Evolutionary conservation across 2,329 filamentous ascomycete species (phyloP), one percentile per base, ranked within the genome.

Genomic region (Clonostachys byssicola): DNA sequence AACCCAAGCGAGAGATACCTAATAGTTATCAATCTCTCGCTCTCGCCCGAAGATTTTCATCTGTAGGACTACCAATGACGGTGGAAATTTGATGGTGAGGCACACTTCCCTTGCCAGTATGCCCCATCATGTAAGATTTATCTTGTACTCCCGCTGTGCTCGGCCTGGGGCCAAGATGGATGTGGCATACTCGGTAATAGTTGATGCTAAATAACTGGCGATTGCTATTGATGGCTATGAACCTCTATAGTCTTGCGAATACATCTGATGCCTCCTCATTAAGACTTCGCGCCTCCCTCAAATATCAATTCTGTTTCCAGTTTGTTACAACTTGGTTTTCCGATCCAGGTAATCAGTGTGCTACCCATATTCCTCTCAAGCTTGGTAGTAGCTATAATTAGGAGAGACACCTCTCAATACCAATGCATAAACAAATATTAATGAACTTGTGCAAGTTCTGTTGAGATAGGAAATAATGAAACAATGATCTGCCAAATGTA

Each of bases 81-180:
- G 69, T 77, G 77, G 76, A 77, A 82, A 86, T 92, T 92, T 92
- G 87, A 92, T 86, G 86, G 83, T 81, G 83, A 90, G 87, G 76
- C 52, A 92, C 85, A 92, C 78, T 43, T 34, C 46, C 13, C 30
- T 17, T 14, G 8, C 23, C 41, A 16, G 13, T 17, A 30, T 30
- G 10, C 9, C 23, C 8, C n/a, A 23, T 14, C 14, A 5, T 42
- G 20, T 23, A 23, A 42, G 16, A 17, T 42, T 42, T 10, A 17
- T 9, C 23, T 30, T 30, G 23, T 10, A 30, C 9, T 30, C 8
- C 23, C 8, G 23, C 23, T 30, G 9, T 30, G 23, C 23, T 30
- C 10, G 9, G 23, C 23, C 9, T 30, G 23, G 23, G 23, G 20
- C 7, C 42, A 17, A 6, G 17, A 43, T 13, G 23, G 8, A 30